Conservation (phyloP, 208 protist genomes). For the Acanthamoeba lenticulata region DNA sequence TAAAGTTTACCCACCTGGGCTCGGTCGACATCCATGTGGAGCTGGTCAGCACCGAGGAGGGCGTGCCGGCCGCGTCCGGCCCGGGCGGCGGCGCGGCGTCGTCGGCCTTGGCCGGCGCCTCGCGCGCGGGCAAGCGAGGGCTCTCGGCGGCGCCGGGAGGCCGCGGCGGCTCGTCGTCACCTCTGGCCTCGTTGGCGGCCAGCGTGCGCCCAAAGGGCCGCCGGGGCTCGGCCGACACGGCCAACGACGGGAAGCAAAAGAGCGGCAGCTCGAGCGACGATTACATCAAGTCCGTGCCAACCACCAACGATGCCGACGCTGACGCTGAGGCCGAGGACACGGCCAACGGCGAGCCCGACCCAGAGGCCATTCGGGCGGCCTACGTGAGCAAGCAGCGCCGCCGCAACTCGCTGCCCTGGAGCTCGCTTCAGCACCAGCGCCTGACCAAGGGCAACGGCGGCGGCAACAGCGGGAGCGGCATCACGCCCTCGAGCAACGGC, state of each 20-base stretch:
- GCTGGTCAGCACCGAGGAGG: neutral
- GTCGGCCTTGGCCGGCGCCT: no score
- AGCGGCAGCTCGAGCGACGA: neutral
- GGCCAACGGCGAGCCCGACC: neutral
- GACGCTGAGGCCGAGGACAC: neutral
- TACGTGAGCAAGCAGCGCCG: neutral
- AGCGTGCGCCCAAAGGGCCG: neutral
- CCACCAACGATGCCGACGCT: no score
- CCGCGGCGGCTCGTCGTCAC: no score
- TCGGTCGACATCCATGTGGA: conserved; percentile 42
- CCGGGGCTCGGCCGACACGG: conserved; percentile 1
- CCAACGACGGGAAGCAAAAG: neutral
- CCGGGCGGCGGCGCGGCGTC: no score
- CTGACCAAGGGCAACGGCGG: neutral
- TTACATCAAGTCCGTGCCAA: neutral
- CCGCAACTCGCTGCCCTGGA: conserved; percentile 1
- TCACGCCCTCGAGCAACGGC: no score
- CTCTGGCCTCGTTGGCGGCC: no score
- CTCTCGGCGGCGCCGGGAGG: no score
- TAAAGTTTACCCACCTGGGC: conserved; percentile 78
- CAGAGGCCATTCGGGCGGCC: neutral
- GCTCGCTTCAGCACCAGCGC: neutral
- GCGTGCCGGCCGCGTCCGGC: neutral
- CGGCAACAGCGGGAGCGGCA: neutral
- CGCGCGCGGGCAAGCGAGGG: no score